Evolutionary conservation across 805 yeast species (phyloP), one percentile per base, ranked within the genome.

Genomic region (Brettanomyces bruxellensis): DNA sequence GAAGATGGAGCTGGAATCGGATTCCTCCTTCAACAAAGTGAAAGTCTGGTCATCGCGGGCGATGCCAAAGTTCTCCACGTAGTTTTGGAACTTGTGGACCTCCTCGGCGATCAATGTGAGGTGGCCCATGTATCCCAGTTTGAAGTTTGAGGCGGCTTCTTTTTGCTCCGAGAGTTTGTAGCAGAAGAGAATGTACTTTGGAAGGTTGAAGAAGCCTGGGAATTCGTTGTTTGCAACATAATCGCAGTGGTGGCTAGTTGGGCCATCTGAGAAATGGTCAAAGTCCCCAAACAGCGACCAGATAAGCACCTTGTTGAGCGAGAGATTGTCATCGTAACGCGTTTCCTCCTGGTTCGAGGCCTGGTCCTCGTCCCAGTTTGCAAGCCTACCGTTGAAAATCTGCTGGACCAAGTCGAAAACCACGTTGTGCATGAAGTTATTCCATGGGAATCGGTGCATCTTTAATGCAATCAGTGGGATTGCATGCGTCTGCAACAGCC

Each of bases 391-490:
- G 63, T 88, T 89, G 64, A 91, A 79, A 9, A 93, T 79, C 61
- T 93, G 99, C 63, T 93, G 99, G 23, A 93, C 82, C 49, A 93
- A 75, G 65, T 93, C 99, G 69, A 91, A 93, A 9, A 91, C 93
- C 42, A 93, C 99, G 60, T 91, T 93, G 64, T 93, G 99, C 74
- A 91, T 77, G 58, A 93, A 93, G 60, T 93, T 93, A 62, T 93
- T 93, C 98, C 98, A 93, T 6, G 98, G 96, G 64, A 82, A 88
- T 51, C 75, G 69, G 54, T 88, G 78, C 55, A 93, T 80, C 69
- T 85, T 79, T 25, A 73, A 61, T 5, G 89, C 70, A 5, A 89
- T 78, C 25, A 75, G 71, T 12, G 78, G 69, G 32, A 90, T 70
- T 45, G 88, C 77, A 32, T 73, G 71, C 55, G 80, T 79, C 56